Evolutionary conservation across 2,329 filamentous ascomycete genomes (phyloP).

Genomic region (Alternaria sp.): DNA sequence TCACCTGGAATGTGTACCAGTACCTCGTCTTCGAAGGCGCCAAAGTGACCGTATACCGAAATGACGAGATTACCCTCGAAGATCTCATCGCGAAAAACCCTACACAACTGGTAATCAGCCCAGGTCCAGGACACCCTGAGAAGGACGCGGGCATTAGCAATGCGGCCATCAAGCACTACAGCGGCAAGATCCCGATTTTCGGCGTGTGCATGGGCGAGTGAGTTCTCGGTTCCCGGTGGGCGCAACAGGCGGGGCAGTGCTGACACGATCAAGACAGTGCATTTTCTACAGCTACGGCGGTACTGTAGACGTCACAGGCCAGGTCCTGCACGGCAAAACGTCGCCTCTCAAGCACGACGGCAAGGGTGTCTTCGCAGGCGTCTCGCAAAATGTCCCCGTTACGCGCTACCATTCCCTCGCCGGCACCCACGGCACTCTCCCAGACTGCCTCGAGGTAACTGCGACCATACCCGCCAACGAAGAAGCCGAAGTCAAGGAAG

Average conservation of each 20-base stretch:
- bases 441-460: constrained; percentile 83
- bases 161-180: constrained; percentile 87
- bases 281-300: constrained; percentile 95
- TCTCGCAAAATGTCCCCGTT: constrained; percentile 81
- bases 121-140: constrained; percentile 89
- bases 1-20: constrained; percentile 99
- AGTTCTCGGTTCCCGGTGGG: constrained; percentile 46
- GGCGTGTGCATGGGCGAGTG: constrained; percentile 99
- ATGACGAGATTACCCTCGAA: constrained; percentile 87
- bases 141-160: constrained; percentile 94
- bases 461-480: constrained; percentile 79
- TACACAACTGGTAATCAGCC: constrained; percentile 93
- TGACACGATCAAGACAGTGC: constrained; percentile 70
- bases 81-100: constrained; percentile 83
- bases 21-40: constrained; percentile 97
- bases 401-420: constrained; percentile 97
- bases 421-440: constrained; percentile 86
- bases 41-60: constrained; percentile 85
- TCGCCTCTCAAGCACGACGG: constrained; percentile 86
- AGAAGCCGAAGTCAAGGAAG: constrained; percentile 76
- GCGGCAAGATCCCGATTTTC: constrained; percentile 91
- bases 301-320: constrained; percentile 87
- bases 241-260: background rate
- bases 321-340: constrained; percentile 97
- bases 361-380: constrained; percentile 87